Base-by-base conservation (phyloP, 1,139 yeast species). In the Scheffersomyces segobiensis region DNA sequence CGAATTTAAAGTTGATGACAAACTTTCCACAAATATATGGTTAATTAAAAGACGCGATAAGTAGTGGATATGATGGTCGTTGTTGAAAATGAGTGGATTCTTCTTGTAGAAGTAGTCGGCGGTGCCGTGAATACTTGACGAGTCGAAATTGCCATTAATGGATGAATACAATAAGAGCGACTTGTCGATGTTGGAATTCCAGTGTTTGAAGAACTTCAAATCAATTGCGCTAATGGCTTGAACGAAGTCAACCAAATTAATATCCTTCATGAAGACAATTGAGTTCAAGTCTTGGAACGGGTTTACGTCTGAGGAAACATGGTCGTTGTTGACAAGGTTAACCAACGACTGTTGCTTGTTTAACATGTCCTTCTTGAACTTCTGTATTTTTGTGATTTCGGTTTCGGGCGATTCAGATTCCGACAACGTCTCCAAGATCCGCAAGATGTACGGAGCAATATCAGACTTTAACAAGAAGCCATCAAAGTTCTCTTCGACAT, bases 121-220 rank as follows among this genome's bases (percentile, higher is more conserved):
- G 6, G 57, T 47, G 18, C 49, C 55, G 17, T 60, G 55, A 48
- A 17, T 24, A n/a, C 24, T 20, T 14, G 24, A 24, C 8, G 50
- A 21, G 46, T 62, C 66, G 46, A 58, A 54, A 2, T 60, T 55
- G 21, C 63, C 66, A 52, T 69, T 66, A 26, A 78, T 68, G 1
- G 78, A 69, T 2, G 78, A 71, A 56, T 65, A 67, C 42, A 80
- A 66, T 56, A 80, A 68, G 52, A 80, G 69, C 5, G 83, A 79
- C 62, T 80, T 80, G 62, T 81, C 85, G 49, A 76, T 68, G 61
- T 88, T 84, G 3, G 97, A 93, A 56, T 91, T 88, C 98, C 98
- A 93, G 14, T 75, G 71, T 39, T 71, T 72, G 67, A 82, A 83
- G 66, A 86, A 89, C 56, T 78, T 80, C 61, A 85, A 71, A 66